Percentiles rank a stretch among this genome's conserved stretches.
These are phyloP conservation scores for Ambrosia hybrid DNA, from an alignment of 140 eudicot species.

Conservation along the genomic window DNA sequence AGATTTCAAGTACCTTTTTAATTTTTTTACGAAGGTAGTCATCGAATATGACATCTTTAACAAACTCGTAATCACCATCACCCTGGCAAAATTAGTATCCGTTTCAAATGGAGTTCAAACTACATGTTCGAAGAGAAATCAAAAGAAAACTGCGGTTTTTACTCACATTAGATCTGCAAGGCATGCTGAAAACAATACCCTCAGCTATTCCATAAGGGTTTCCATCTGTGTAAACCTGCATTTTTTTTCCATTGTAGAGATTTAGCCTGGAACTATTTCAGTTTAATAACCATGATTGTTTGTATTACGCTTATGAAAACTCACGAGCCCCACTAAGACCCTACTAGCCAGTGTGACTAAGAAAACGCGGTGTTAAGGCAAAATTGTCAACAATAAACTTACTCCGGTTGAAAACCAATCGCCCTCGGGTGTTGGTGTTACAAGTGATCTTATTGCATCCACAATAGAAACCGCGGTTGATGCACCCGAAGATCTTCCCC, in stretches of 20 bases:
- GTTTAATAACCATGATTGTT: too few species aligned
- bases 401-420: conserved; percentile 99
- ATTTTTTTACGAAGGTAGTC: conserved; percentile 74
- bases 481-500: conserved; percentile 99
- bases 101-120: neutral
- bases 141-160: neutral
- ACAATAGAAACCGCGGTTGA: conserved; percentile 96
- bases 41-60: conserved; percentile 71
- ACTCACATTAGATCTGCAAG: conserved; percentile 88
- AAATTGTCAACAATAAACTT: conserved; percentile 34
- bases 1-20: conserved; percentile 53
- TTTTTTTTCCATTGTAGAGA: conserved; percentile 12
- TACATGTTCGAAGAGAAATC: neutral
- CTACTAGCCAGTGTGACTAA: too few species aligned
- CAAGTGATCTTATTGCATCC: conserved; percentile 90
- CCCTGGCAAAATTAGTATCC: conserved; percentile 46
- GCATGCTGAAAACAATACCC: conserved; percentile 95
- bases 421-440: conserved; percentile 92
- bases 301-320: neutral
- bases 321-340: neutral
- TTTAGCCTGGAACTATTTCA: neutral
- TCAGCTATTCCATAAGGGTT: conserved; percentile 98
- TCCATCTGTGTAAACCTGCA: conserved; percentile 84
- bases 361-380: neutral
- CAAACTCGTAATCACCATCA: conserved; percentile 96